Percentiles rank a stretch among this genome's conserved stretches.
Evolutionary conservation across 73 alveolate genomes (phyloP).

Genomic region (Paramecium pentaurelia): DNA sequence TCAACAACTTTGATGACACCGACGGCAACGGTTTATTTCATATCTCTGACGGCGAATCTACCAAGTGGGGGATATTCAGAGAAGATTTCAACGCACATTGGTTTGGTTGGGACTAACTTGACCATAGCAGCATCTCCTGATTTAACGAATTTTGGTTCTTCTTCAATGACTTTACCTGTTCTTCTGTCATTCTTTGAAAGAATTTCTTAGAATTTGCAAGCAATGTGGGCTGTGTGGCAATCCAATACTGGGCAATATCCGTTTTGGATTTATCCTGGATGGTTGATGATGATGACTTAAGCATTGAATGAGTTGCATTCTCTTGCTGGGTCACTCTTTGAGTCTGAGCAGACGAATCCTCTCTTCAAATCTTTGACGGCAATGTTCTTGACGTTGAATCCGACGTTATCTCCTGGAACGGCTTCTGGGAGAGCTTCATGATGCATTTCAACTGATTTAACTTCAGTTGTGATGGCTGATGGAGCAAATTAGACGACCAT

Average conservation of each 20-base stretch:
- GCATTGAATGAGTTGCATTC: constrained; percentile 75
- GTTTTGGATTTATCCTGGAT: constrained; percentile 91
- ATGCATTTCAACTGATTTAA: constrained; percentile 93
- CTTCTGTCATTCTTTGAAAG: constrained; percentile 86
- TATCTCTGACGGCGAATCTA: constrained; percentile 97
- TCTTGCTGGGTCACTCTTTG: constrained; percentile 76
- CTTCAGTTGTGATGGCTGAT: constrained; percentile 76
- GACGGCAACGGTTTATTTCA: constrained; percentile 97
- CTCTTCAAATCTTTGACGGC: constrained; percentile 80
- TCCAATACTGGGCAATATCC: constrained; percentile 96
- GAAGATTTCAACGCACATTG: constrained; percentile 91
- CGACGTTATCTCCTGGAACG: constrained; percentile 97
- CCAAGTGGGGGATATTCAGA: constrained; percentile 91
- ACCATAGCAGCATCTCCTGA: constrained; percentile 88
- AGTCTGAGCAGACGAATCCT: constrained; percentile 74
- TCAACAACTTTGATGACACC: constrained; percentile 77
- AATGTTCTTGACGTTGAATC: constrained; percentile 82
- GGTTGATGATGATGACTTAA: constrained; percentile 90
- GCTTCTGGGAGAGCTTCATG: constrained; percentile 92
- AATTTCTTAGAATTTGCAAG: constrained; percentile 87
- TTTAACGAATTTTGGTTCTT: constrained; percentile 87
- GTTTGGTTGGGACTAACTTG: constrained; percentile 83
- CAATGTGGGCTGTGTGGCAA: constrained; percentile 97
- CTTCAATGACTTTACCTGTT: constrained; percentile 85
- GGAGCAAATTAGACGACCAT: constrained; percentile 90